phyloP scores from a whole-genome alignment of 2,329 filamentous ascomycete species.

The Bisporella sp. region DNA sequence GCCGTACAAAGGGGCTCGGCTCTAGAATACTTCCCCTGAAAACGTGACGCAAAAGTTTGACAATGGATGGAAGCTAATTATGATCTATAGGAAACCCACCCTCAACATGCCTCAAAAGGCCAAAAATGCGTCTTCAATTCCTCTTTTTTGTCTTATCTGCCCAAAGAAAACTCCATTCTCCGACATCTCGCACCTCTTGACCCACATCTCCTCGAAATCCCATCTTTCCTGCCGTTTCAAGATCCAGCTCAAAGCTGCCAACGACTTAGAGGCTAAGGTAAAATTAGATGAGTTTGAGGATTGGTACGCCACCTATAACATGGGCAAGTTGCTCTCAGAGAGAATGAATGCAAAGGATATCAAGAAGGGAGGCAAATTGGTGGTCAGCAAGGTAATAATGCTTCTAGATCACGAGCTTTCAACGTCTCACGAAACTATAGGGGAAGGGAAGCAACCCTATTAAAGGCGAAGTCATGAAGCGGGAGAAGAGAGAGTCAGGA shows the following conservation, averaged over 20 bases:
- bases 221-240: constrained; percentile 82
- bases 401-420: background rate
- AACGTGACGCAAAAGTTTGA: background rate
- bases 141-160: constrained; percentile 77
- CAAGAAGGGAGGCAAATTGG: constrained; percentile 41
- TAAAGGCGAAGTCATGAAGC: no score
- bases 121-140: constrained; percentile 36
- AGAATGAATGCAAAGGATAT: constrained; percentile 70
- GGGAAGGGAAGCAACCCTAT: no score
- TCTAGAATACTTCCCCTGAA: no score
- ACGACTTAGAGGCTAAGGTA: constrained; percentile 57
- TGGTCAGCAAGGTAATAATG: background rate
- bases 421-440: background rate
- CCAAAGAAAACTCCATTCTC: constrained; percentile 75
- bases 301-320: constrained; percentile 69
- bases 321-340: constrained; percentile 69
- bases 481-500: no score
- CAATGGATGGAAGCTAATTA: background rate
- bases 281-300: constrained; percentile 62
- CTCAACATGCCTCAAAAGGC: background rate
- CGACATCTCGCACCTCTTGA: constrained; percentile 85
- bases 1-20: no score
- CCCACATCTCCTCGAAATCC: constrained; percentile 88
- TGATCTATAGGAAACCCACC: background rate
- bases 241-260: constrained; percentile 63